Percentiles rank a stretch among this genome's conserved stretches.
Evolutionary conservation across 345 rosid species (phyloP).

Genomic region (Ceriops decandra): DNA sequence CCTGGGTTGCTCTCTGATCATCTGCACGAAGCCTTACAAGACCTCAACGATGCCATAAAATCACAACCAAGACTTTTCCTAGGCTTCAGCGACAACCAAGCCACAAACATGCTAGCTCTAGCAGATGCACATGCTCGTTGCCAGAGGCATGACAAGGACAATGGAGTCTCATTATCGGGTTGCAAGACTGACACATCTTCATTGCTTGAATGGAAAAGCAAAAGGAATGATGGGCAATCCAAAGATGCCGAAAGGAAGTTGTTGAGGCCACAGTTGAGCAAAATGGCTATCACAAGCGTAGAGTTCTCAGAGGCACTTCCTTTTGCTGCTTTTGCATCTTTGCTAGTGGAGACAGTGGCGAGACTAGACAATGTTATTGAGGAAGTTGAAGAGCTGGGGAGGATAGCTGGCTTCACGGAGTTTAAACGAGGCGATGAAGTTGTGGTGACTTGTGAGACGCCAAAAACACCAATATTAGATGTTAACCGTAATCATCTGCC

Average conservation of each 20-base stretch:
- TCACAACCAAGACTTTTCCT: no score
- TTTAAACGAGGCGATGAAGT: constrained; percentile 36
- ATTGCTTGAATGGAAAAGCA: constrained; percentile 51
- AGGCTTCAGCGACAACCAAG: no score
- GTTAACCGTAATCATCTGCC: constrained; percentile 25
- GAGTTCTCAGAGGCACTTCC: constrained; percentile 92
- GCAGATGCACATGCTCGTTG: no score
- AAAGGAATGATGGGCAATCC: constrained; percentile 26
- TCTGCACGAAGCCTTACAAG: constrained; percentile 72
- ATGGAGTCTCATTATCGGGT: constrained; percentile 11
- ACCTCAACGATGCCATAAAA: constrained; percentile 8
- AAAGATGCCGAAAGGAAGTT: constrained; percentile 41
- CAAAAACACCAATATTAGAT: constrained; percentile 9
- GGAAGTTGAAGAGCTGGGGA: constrained; percentile 69
- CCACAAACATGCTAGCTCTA: no score
- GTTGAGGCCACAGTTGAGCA: constrained; percentile 66
- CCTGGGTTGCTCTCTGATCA: constrained; percentile 55
- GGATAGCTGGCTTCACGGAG: constrained; percentile 60
- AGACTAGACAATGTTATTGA: constrained; percentile 66
- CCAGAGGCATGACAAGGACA: no score
- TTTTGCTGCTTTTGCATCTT: constrained; percentile 75
- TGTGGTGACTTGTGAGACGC: constrained; percentile 28
- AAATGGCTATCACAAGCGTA: constrained; percentile 51
- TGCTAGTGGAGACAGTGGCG: constrained; percentile 68
- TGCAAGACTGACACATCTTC: constrained; percentile 67